phyloP scores from a whole-genome alignment of 805 yeast species.

The Metschnikowia proteae region DNA sequence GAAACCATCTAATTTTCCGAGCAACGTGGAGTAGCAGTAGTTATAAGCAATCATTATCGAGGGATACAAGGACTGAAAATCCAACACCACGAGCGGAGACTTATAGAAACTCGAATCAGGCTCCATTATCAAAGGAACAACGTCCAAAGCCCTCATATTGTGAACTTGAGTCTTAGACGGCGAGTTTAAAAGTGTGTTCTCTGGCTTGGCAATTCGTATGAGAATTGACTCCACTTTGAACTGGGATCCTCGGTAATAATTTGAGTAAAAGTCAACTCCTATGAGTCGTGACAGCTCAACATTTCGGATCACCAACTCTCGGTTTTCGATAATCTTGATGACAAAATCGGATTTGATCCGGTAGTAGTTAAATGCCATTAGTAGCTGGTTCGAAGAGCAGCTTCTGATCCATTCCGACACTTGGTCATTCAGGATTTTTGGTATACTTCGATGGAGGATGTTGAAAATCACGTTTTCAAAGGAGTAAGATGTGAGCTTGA shows the following conservation, averaged over 20 bases:
- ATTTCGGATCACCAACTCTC: constrained; percentile 65
- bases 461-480: constrained; percentile 75
- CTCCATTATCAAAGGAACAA: constrained; percentile 89
- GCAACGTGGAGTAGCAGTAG: constrained; percentile 71
- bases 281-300: constrained; percentile 80
- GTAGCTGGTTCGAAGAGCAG: constrained; percentile 36
- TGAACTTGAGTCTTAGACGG: constrained; percentile 81
- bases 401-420: constrained; percentile 39
- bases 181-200: constrained; percentile 66
- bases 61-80: constrained; percentile 92
- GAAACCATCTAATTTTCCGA: constrained; percentile 60
- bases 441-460: constrained; percentile 61
- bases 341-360: constrained; percentile 42
- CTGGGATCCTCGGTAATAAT: constrained; percentile 88
- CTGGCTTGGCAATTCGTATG: constrained; percentile 68
- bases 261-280: constrained; percentile 88
- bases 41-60: constrained; percentile 99
- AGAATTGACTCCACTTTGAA: constrained; percentile 87
- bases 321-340: constrained; percentile 48
- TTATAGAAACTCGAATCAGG: constrained; percentile 82
- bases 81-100: constrained; percentile 85
- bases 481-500: constrained; percentile 63
- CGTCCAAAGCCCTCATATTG: constrained; percentile 79
- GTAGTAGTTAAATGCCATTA: constrained; percentile 45
- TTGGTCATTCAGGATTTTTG: constrained; percentile 50